A percentile compares a stretch with the other conserved stretches of the same genome.
Conservation (phyloP, 176 grass and related monocot species). For the Triticum turgidum region DNA sequence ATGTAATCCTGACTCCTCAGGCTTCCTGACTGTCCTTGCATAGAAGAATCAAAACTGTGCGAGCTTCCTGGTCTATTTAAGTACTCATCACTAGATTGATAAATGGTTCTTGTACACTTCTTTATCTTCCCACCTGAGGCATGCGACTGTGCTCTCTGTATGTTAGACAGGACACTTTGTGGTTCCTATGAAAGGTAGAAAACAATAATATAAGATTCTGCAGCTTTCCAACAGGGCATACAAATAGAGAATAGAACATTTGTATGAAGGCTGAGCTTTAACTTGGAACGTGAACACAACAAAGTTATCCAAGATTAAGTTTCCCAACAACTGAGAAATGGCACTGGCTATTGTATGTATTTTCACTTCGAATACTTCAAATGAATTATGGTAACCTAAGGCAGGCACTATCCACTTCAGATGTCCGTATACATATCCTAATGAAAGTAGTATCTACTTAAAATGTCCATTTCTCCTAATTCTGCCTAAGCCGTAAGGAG, state of each 20-base stretch:
- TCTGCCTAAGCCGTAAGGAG: not conserved
- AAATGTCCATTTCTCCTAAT: not conserved
- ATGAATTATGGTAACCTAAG: slow-evolving; percentile 4
- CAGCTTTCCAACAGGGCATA: slow-evolving; percentile 5
- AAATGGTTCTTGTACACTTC: slow-evolving; percentile 48
- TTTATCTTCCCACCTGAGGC: slow-evolving; percentile 89
- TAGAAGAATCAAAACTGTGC: slow-evolving; percentile 40
- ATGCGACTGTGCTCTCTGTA: slow-evolving; percentile 31
- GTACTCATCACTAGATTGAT: slow-evolving; percentile 28
- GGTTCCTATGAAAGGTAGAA: slow-evolving; percentile 59
- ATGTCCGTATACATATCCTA: not conserved
- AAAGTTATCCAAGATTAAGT: slow-evolving; percentile 5
- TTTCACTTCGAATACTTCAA: slow-evolving; percentile 2
- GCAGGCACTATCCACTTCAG: not conserved
- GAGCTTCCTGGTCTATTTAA: slow-evolving; percentile 39
- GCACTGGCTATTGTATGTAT: not conserved
- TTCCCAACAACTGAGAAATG: not conserved
- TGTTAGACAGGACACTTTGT: slow-evolving; percentile 29
- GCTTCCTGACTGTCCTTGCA: slow-evolving; percentile 21
- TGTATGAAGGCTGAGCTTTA: slow-evolving; percentile 5
- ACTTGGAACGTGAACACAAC: not conserved
- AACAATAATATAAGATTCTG: slow-evolving; percentile 23
- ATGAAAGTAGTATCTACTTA: not conserved
- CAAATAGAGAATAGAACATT: slow-evolving; percentile 8
- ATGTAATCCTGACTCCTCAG: slow-evolving; percentile 25